Evolutionary conservation across 1,284 basidiomycete genomes (phyloP).

Genomic region (Ganoderma multipileum): DNA sequence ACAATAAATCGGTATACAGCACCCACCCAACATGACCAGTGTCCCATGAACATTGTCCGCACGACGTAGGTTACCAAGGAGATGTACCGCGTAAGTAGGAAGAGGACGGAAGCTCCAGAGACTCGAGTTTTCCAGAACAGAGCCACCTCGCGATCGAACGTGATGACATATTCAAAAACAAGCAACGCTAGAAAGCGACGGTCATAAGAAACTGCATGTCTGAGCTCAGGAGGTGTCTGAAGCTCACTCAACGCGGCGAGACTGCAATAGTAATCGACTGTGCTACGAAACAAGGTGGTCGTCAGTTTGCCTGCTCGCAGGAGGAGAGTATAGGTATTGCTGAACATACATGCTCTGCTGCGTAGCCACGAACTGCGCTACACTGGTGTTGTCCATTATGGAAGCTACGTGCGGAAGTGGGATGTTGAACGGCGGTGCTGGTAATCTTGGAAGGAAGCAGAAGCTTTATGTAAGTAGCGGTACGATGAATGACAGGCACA

Average conservation of each 20-base stretch:
- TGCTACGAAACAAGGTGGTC: background rate
- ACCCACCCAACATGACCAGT: slow-evolving; percentile 1
- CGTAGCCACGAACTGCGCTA: background rate
- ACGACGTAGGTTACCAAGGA: slow-evolving; percentile 2
- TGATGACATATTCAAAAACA: slow-evolving; percentile 1
- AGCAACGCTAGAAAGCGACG: background rate
- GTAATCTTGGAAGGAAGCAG: background rate
- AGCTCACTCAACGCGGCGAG: background rate
- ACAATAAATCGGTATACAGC: background rate
- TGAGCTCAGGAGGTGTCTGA: no score
- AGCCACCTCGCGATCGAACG: slow-evolving; percentile 2
- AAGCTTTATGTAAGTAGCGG: background rate
- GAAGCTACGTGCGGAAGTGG: background rate
- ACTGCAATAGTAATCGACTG: background rate
- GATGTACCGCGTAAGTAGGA: slow-evolving; percentile 9
- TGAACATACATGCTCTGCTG: slow-evolving; percentile 4
- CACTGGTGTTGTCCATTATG: background rate
- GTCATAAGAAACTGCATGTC: background rate
- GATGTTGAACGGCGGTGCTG: background rate
- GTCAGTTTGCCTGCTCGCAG: no score
- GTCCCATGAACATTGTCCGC: background rate
- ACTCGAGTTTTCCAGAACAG: background rate
- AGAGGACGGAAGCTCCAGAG: slow-evolving; percentile 3
- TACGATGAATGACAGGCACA: no score
- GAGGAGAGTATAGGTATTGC: background rate